Evolutionary conservation across 352 stramenopile genomes (phyloP), one percentile per base, ranked within the genome.

Genomic region (Aphanomyces stellatus): DNA sequence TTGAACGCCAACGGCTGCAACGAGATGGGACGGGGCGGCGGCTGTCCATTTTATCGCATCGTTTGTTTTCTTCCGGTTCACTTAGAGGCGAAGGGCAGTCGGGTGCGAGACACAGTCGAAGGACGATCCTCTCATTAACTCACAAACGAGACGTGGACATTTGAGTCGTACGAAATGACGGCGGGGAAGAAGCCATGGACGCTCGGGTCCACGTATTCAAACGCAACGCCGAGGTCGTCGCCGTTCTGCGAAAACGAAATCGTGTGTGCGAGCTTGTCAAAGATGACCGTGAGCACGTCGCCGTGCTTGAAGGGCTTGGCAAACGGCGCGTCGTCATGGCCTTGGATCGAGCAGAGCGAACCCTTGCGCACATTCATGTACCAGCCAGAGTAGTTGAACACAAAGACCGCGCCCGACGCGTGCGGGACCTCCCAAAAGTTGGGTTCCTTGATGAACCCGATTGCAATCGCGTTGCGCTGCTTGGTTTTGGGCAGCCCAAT

Each of bases 291-390:
- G 30, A 67, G 49, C 5, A 42, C 34, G 27, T 67, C 60, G 27
- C 60, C 60, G 30, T 25, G 22, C 49, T 67, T 67, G 30, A 67
- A 57, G 19, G 28, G 17, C 1, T 6, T 42, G 15, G 22, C 60
- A 59, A 59, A 67, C 33, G 60, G 22, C n/a, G 60, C n/a, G 34
- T 67, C 49, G 46, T 67, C 60, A 24, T 67, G 60, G 43, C 60
- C 60, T n/a, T 67, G n/a, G 22, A 49, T 37, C 19, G 60, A 67
- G 46, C 60, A 67, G 3, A 59, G 34, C 34, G 60, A 42, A 11
- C 60, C 60, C 25, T 49, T 43, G 34, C 60, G 60, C 30, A 67
- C 60, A 33, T 67, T 67, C 1, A 67, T 30, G 60, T 59, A 67
- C 43, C 49, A 67, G 30, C 60, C 60, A 7, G 60, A 59, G n/a